Base-by-base conservation (phyloP, 805 yeast genomes). In the Sungouiella thailandica region DNA sequence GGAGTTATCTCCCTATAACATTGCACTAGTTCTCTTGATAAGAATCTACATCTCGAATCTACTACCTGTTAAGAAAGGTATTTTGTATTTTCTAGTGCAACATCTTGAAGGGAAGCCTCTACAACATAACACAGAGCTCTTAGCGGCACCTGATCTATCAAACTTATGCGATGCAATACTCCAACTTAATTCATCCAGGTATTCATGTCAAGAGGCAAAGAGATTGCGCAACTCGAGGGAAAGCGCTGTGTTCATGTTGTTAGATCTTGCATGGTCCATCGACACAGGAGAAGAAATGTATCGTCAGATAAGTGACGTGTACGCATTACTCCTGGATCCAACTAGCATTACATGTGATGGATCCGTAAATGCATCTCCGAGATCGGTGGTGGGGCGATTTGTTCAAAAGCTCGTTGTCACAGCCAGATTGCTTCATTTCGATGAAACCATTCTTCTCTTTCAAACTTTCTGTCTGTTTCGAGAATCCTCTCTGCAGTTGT, bases 1-100 rank as follows among this genome's bases (percentile, higher is more conserved):
- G 35, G 68, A 59, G 34, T 39, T 79, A 17, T 71, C 81, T 5
- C 78, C 84, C 1, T 68, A 74, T 36, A 76, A 74, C 42, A 54
- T 80, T 0, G 73, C 78, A 2, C 44, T 78, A 1, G 45, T 78
- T 7, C 54, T 70, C 3, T 47, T 80, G 10, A 62, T 78, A 4
- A 64, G 65, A 11, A 69, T 70, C 0, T 73, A 74, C 43, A 62
- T 76, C 29, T 50, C 62, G 9, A 62, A 62, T 7, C 50, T 52
- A 11, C 41, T 72, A 2, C 76, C 41, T 7, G 24, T 25, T 7
- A 23, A 34, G 31, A 37, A 40, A n/a, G 32, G 11, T 12, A 27
- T 41, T 5, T 18, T 41, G 9, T 18, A 25, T 7, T 35, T 40
- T 16, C 9, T 45, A 4, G 25, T 32, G 7, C 25, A 24, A 11